Percentiles rank a stretch among this genome's conserved stretches.
Evolutionary conservation across 129 eudicot species (phyloP).

Genomic region (Flaveria robusta): DNA sequence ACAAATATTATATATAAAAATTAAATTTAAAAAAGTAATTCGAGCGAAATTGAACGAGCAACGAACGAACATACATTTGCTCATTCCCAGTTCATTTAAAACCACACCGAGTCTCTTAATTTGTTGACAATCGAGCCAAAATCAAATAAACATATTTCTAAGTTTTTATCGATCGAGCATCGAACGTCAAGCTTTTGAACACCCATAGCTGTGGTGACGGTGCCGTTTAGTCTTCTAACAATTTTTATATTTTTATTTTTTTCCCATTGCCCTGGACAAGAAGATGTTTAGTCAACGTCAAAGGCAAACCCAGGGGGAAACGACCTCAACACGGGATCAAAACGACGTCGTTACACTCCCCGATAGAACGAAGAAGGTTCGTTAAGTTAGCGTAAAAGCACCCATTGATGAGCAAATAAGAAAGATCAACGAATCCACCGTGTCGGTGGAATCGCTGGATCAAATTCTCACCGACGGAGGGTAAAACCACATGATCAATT

Average conservation of each 20-base stretch:
- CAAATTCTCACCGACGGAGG: conserved; percentile 28
- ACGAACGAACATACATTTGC: too few species aligned
- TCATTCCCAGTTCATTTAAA: too few species aligned
- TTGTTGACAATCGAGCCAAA: too few species aligned
- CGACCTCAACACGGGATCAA: conserved; percentile 19
- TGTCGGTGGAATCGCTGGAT: conserved; percentile 38
- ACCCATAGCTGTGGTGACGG: too few species aligned
- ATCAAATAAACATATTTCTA: too few species aligned
- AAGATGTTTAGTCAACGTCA: conserved; percentile 15
- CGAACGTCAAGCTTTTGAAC: too few species aligned
- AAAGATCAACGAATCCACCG: conserved; percentile 40
- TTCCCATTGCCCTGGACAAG: background rate
- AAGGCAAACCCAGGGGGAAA: background rate
- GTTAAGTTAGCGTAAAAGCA: conserved; percentile 37
- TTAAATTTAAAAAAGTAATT: too few species aligned
- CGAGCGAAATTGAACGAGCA: too few species aligned
- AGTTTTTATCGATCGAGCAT: too few species aligned
- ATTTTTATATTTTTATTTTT: background rate
- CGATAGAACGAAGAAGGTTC: conserved; percentile 17
- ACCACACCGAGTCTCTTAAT: too few species aligned
- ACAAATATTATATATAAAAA: too few species aligned
- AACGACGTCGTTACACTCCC: conserved; percentile 18
- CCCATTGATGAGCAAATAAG: conserved; percentile 21
- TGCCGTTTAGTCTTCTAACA: too few species aligned
- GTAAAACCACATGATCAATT: conserved; percentile 1